Percentiles rank a stretch among this genome's conserved stretches.
Evolutionary conservation across 768 basidiomycete species (phyloP).

Genomic region (Galerina marginata): DNA sequence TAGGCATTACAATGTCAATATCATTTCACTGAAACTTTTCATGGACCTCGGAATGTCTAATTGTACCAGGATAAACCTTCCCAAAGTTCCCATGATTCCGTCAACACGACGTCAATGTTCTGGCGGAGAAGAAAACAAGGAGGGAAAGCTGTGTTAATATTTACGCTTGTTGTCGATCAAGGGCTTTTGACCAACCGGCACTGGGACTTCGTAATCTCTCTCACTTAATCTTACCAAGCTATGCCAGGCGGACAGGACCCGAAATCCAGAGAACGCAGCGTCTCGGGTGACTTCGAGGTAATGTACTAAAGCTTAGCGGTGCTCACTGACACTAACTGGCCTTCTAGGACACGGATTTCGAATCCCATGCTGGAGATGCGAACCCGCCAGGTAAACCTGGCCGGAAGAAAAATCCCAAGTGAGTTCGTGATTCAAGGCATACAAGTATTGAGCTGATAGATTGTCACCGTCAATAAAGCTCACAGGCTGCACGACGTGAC

Average conservation of each 20-base stretch:
- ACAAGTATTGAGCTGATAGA: conserved; percentile 15
- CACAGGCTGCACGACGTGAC: conserved; percentile 86
- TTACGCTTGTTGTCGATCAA: conserved; percentile 23
- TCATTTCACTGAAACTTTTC: no score
- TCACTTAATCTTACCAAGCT: conserved; percentile 44
- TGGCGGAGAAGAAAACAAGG: no score
- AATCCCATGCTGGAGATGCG: conserved; percentile 53
- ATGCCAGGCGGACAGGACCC: conserved; percentile 56
- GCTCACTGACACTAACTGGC: conserved; percentile 6
- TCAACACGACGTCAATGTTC: no score
- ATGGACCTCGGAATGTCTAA: no score
- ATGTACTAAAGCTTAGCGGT: conserved; percentile 13
- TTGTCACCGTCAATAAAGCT: conserved; percentile 49
- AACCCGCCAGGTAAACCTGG: conserved; percentile 67
- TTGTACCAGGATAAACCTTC: no score
- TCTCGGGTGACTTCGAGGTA: conserved; percentile 67
- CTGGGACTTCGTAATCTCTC: conserved; percentile 46
- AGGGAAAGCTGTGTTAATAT: conserved; percentile 18
- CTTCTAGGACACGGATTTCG: conserved; percentile 68
- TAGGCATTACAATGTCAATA: no score
- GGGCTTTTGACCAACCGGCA: conserved; percentile 20
- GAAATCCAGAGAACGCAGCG: conserved; percentile 59
- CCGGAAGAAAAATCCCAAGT: conserved; percentile 92
- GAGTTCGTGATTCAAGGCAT: conserved; percentile 28
- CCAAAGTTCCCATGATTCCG: no score